A percentile compares a stretch with the other conserved stretches of the same genome.
Conservation (phyloP, 257 asterid genomes). For the Solanum medicagineum region DNA sequence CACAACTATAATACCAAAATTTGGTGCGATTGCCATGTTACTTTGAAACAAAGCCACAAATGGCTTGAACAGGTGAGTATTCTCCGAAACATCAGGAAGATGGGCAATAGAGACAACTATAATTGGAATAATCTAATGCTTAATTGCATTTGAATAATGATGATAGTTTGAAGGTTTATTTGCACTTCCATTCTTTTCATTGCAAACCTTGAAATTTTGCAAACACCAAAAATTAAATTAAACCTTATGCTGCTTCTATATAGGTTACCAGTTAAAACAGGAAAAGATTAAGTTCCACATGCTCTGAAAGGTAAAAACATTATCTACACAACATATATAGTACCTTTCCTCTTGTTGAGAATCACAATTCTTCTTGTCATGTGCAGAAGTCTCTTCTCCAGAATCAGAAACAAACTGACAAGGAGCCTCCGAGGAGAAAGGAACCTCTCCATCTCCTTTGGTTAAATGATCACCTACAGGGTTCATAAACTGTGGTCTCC, state of each 20-base stretch:
- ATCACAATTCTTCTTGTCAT: constrained; percentile 20
- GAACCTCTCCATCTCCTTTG: constrained; percentile 26
- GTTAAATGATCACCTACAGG: constrained; percentile 15
- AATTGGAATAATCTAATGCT: not conserved
- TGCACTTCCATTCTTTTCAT: not conserved
- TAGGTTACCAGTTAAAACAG: not conserved
- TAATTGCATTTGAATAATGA: not conserved
- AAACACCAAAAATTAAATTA: not conserved
- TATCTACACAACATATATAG: not conserved
- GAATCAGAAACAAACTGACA: constrained; percentile 18
- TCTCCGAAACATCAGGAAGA: not conserved
- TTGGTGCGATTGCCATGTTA: not conserved
- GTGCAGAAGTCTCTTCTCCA: constrained; percentile 15
- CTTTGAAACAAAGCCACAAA: not conserved
- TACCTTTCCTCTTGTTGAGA: constrained; percentile 50
- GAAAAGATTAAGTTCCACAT: not conserved
- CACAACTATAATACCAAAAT: not conserved
- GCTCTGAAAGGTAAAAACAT: not conserved
- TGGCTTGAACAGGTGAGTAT: not conserved
- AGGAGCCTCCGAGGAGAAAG: constrained; percentile 21
- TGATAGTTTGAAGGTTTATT: not conserved
- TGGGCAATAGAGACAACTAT: not conserved
- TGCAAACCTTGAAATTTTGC: not conserved
- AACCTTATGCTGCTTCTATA: not conserved
- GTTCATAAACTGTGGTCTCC: constrained; percentile 26